Percentiles rank a stretch among this genome's conserved stretches.
phyloP scores from a whole-genome alignment of 2,329 filamentous ascomycete genomes.

The Aspergillus hiratsukae region DNA sequence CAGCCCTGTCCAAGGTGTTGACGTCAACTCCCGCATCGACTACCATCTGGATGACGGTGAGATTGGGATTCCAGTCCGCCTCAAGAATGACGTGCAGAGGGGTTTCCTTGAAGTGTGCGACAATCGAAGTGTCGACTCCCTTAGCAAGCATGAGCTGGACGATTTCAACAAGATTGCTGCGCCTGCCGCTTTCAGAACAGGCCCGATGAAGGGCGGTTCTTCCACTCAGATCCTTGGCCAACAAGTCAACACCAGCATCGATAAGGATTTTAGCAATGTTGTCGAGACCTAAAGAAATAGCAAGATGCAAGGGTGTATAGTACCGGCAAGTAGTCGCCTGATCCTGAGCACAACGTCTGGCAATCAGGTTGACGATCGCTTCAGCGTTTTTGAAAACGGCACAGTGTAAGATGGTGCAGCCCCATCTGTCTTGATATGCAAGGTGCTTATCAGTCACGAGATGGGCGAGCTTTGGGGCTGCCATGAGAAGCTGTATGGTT shows the following conservation, averaged over 20 bases:
- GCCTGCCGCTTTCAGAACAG: background rate
- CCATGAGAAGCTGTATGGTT: background rate
- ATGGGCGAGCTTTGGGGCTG: background rate
- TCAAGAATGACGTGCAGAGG: background rate
- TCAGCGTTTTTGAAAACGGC: background rate
- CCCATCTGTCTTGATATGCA: background rate
- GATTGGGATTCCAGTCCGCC: background rate
- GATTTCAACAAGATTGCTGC: background rate
- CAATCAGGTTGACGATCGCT: no score
- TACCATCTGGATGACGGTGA: background rate
- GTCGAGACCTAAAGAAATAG: background rate
- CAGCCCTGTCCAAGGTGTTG: background rate
- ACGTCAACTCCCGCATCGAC: background rate
- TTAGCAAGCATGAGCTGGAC: background rate
- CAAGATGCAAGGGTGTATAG: background rate
- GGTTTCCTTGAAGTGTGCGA: background rate
- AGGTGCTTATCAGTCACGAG: background rate
- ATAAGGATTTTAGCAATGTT: background rate
- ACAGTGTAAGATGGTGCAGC: background rate
- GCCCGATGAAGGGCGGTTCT: background rate
- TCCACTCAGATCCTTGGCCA: background rate
- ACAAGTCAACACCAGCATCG: background rate
- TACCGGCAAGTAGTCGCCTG: no score
- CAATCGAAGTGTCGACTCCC: background rate
- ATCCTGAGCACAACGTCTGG: no score